Evolutionary conservation across 192 early-diverging fungal genomes (phyloP).

Genomic region (Umbelopsis ramanniana): DNA sequence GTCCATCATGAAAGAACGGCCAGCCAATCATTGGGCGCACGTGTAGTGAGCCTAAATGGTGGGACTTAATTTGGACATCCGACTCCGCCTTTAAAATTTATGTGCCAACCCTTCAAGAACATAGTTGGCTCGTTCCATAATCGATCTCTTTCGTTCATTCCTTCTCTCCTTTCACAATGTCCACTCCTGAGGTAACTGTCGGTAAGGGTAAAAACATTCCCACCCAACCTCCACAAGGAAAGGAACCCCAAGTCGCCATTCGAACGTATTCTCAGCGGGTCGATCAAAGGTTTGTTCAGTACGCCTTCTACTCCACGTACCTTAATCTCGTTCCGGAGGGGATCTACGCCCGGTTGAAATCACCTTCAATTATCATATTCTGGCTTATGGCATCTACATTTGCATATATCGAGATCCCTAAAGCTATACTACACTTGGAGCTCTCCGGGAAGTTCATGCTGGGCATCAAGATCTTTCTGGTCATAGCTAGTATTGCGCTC

Average conservation of each 20-base stretch:
- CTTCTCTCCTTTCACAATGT: background rate
- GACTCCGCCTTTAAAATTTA: background rate
- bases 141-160: background rate
- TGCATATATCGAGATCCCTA: slow-evolving; percentile 18
- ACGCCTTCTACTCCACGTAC: slow-evolving; percentile 42
- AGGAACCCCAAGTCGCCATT: slow-evolving; percentile 29
- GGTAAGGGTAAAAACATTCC: background rate
- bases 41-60: background rate
- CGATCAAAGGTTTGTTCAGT: slow-evolving; percentile 42
- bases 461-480: slow-evolving; percentile 13
- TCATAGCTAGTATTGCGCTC: slow-evolving; percentile 10
- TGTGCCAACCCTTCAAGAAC: background rate
- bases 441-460: background rate
- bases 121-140: background rate
- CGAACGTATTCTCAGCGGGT: slow-evolving; percentile 37
- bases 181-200: background rate
- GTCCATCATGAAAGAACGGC: no score
- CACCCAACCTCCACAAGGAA: background rate
- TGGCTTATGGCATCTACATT: slow-evolving; percentile 23
- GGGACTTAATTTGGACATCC: background rate
- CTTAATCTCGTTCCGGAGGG: slow-evolving; percentile 39
- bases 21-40: slow-evolving; percentile 12
- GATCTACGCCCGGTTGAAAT: slow-evolving; percentile 26
- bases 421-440: slow-evolving; percentile 1
- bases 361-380: slow-evolving; percentile 19